These are phyloP conservation scores for Ophiosphaerella narmari DNA, from an alignment of 2,329 filamentous ascomycete species.

Conservation along the genomic window DNA sequence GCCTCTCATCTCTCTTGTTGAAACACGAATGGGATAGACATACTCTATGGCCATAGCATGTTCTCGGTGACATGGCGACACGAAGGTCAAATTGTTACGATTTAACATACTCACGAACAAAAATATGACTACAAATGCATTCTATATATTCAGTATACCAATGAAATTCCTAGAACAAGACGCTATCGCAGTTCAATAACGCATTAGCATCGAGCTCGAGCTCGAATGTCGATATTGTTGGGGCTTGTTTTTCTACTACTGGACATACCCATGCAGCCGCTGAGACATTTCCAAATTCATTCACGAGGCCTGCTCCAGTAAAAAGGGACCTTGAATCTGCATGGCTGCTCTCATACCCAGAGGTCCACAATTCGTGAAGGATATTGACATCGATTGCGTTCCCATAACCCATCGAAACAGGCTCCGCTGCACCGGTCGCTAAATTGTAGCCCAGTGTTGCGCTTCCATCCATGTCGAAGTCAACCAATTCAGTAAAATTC, in stretches of 20 bases:
- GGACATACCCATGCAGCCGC: neutral
- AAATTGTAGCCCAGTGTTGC: constrained; percentile 8
- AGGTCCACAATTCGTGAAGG: constrained; percentile 14
- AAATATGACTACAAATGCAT: neutral
- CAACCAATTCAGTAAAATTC: constrained; percentile 34
- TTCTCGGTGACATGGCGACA: no score
- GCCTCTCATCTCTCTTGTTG: no score
- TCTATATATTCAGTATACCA: neutral
- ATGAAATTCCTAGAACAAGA: constrained; percentile 1
- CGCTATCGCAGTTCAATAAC: constrained; percentile 9
- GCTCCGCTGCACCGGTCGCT: constrained; percentile 9
- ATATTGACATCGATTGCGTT: constrained; percentile 21
- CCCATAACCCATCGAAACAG: constrained; percentile 14
- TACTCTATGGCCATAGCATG: no score
- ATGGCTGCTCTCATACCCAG: constrained; percentile 7
- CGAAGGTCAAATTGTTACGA: no score
- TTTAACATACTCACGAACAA: no score
- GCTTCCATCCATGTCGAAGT: constrained; percentile 23
- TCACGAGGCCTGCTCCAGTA: constrained; percentile 1
- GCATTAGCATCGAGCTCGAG: constrained; percentile 21
- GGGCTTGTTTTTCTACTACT: constrained; percentile 3
- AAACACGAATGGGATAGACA: no score
- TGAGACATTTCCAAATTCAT: constrained; percentile 2
- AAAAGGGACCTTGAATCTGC: constrained; percentile 1
- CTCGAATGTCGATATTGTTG: constrained; percentile 20